These are phyloP conservation scores for Trichoderma orchidacearum DNA, from an alignment of 495 filamentous ascomycete species.

Conservation along the genomic window DNA sequence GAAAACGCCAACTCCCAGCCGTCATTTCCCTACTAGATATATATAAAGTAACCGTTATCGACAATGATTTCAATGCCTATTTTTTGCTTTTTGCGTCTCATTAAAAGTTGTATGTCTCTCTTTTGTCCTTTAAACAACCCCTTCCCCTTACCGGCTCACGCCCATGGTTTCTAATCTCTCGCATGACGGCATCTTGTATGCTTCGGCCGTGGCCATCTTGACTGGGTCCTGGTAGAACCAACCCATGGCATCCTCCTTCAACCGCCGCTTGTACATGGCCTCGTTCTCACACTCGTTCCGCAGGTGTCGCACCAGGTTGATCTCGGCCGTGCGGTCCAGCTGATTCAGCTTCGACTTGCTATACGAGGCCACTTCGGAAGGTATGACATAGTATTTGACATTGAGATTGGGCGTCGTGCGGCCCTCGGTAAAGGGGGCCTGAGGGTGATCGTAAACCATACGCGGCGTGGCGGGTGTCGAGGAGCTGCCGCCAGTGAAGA, in stretches of 20 bases:
- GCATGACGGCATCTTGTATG: slow-evolving; percentile 25
- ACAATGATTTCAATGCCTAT: not conserved
- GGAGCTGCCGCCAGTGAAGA: slow-evolving; percentile 51
- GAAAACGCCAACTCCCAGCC: not conserved
- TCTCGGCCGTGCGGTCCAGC: slow-evolving; percentile 67
- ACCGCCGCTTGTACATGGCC: slow-evolving; percentile 40
- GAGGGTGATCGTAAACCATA: slow-evolving; percentile 54
- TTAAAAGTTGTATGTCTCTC: not conserved
- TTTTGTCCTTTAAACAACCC: not conserved
- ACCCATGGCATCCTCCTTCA: slow-evolving; percentile 70
- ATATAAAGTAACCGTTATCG: not conserved
- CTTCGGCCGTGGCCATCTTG: slow-evolving; percentile 45
- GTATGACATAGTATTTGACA: slow-evolving; percentile 76
- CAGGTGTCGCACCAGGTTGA: slow-evolving; percentile 50
- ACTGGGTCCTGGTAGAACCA: slow-evolving; percentile 75
- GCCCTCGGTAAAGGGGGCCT: slow-evolving; percentile 55
- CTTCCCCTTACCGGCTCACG: not conserved
- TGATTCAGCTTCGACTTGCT: slow-evolving; percentile 48
- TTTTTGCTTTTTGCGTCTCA: too few relatives aligned
- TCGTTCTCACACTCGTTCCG: slow-evolving; percentile 62
- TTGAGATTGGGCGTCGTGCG: slow-evolving; percentile 57
- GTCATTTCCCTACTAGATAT: not conserved
- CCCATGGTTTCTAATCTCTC: slow-evolving; percentile 17
- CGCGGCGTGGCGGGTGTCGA: slow-evolving; percentile 43
- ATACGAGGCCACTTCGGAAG: slow-evolving; percentile 57